phyloP scores from a whole-genome alignment of 1,284 basidiomycete genomes.

The Apiotrichum gamsii region DNA sequence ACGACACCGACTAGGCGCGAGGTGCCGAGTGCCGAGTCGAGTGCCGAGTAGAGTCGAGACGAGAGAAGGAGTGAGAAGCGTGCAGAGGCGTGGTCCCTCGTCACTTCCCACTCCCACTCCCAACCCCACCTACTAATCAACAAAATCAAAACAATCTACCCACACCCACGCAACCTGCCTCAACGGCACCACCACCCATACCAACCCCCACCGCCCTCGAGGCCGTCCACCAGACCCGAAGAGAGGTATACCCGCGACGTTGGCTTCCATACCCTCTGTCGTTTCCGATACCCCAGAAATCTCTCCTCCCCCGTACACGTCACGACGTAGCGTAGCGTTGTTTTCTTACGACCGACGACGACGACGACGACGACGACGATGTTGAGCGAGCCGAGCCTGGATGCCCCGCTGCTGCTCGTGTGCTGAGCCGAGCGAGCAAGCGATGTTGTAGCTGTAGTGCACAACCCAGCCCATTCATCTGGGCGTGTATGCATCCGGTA shows the following conservation, averaged over 20 bases:
- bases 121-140: too few species aligned
- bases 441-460: too few species aligned
- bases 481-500: constrained; percentile 12
- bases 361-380: too few species aligned
- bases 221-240: neutral
- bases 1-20: constrained; percentile 17
- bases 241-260: constrained; percentile 3
- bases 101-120: neutral
- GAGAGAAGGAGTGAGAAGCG: neutral
- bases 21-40: too few species aligned
- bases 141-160: too few species aligned
- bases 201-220: neutral
- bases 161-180: constrained; percentile 7
- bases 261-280: constrained; percentile 9
- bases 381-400: too few species aligned
- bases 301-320: neutral
- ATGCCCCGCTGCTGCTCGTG: too few species aligned
- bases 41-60: constrained; percentile 49
- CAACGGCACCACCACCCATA: constrained; percentile 13
- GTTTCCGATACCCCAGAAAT: neutral
- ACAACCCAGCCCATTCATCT: constrained; percentile 12
- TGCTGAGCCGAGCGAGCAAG: too few species aligned
- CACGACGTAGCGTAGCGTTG: neutral
- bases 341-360: too few species aligned
- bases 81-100: neutral